Conservation (phyloP, 495 filamentous ascomycete genomes). For the Aspergillus egyptiacus region DNA sequence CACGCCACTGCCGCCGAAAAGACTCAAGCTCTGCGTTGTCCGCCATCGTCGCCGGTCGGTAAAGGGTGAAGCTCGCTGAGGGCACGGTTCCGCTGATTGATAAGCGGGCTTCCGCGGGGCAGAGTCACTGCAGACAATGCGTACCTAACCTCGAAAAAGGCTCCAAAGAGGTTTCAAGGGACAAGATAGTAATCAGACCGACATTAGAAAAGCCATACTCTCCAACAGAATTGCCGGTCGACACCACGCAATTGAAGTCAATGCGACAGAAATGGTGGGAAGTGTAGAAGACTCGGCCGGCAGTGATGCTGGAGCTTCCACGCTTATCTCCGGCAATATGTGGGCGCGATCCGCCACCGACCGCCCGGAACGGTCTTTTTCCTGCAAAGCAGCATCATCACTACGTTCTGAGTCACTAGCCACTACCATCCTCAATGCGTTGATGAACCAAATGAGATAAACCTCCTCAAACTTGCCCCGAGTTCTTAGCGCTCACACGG, state of each 20-base stretch:
- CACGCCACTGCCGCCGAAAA: constrained; percentile 77
- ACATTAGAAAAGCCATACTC: background rate
- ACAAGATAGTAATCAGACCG: background rate
- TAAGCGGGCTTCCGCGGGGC: constrained; percentile 18
- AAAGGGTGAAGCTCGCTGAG: constrained; percentile 3
- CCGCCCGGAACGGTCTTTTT: constrained; percentile 22
- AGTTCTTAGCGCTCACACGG: background rate
- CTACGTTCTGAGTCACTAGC: constrained; percentile 6
- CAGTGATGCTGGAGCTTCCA: background rate
- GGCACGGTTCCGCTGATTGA: constrained; percentile 19
- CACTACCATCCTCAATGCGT: constrained; percentile 1
- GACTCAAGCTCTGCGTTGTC: constrained; percentile 68
- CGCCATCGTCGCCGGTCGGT: constrained; percentile 39
- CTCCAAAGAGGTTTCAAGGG: background rate
- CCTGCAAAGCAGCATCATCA: constrained; percentile 10
- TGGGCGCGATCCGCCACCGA: constrained; percentile 22
- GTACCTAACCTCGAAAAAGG: too few species aligned
- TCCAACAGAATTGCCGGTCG: background rate
- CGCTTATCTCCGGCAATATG: constrained; percentile 24
- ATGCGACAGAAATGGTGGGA: too few species aligned
- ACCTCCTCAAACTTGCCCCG: background rate
- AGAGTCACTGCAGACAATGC: background rate
- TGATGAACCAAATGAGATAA: background rate
- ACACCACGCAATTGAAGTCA: background rate
- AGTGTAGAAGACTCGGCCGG: background rate